Conservation (phyloP, 768 basidiomycete species). For the Mrakia frigida region DNA sequence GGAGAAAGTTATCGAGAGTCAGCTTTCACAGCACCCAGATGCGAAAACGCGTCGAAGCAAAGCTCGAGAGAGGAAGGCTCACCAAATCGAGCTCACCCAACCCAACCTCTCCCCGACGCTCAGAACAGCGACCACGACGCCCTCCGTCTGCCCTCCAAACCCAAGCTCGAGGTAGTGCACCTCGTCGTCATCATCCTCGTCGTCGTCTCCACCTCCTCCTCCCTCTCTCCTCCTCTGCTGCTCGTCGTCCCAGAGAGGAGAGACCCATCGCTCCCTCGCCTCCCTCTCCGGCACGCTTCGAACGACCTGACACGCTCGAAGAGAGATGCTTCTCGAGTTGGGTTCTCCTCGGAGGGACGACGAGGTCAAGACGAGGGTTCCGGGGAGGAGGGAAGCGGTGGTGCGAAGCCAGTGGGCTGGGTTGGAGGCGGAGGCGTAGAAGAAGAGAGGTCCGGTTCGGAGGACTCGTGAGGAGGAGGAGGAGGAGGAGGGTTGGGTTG, state of each 20-base stretch:
- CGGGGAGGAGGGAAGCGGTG: constrained; percentile 13
- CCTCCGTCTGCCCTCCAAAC: neutral
- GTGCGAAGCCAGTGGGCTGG: constrained; percentile 26
- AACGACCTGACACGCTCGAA: constrained; percentile 8
- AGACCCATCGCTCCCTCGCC: constrained; percentile 17
- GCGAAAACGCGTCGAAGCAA: neutral
- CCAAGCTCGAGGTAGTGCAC: constrained; percentile 31
- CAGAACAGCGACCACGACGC: constrained; percentile 17
- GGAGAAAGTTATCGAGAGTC: neutral
- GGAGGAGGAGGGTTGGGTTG: neutral
- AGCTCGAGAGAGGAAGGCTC: neutral
- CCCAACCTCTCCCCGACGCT: constrained; percentile 30
- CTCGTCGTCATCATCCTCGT: constrained; percentile 17
- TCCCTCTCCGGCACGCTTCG: constrained; percentile 30
- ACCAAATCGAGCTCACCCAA: constrained; percentile 32
- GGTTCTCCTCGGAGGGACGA: constrained; percentile 16
- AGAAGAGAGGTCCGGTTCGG: constrained; percentile 23
- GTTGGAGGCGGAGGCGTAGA: constrained; percentile 1
- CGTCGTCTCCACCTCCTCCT: neutral
- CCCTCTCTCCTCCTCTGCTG: neutral
- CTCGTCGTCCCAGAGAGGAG: constrained; percentile 10
- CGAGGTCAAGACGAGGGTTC: neutral
- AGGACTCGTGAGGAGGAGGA: neutral
- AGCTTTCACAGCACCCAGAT: too few species aligned
- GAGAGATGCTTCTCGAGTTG: neutral